Evolutionary conservation across 371 early-diverging fungal genomes (phyloP).

Genomic region (Mucor circinelloides): DNA sequence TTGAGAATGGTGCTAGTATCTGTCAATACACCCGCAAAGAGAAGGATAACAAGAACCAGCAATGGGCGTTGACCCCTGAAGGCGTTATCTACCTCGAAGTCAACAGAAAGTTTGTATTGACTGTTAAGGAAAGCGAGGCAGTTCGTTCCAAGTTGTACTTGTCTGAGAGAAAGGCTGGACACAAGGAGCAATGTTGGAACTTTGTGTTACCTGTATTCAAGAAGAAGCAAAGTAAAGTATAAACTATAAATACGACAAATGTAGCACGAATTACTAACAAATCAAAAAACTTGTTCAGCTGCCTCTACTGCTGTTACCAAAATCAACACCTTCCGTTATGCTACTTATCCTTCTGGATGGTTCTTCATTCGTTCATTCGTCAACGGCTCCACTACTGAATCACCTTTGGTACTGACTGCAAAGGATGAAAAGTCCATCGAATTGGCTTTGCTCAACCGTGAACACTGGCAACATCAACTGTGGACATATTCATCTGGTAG

Average conservation of each 20-base stretch:
- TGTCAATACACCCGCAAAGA: slow-evolving; percentile 48
- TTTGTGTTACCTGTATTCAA: slow-evolving; percentile 54
- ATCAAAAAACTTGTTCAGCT: not conserved
- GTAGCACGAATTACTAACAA: not conserved
- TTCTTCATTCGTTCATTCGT: slow-evolving; percentile 44
- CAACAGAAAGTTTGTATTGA: slow-evolving; percentile 31
- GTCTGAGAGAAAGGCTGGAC: slow-evolving; percentile 27
- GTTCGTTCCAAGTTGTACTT: slow-evolving; percentile 28
- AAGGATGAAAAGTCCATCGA: slow-evolving; percentile 27
- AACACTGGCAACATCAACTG: slow-evolving; percentile 49
- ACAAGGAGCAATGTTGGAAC: slow-evolving; percentile 52
- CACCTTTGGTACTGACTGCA: slow-evolving; percentile 42
- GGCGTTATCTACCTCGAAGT: slow-evolving; percentile 35
- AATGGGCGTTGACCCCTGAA: slow-evolving; percentile 43
- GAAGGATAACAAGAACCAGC: slow-evolving; percentile 36
- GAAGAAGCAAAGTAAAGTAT: slow-evolving; percentile 38
- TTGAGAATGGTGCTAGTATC: slow-evolving; percentile 33
- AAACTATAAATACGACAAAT: not conserved
- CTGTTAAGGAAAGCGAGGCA: slow-evolving; percentile 32
- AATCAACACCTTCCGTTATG: slow-evolving; percentile 38
- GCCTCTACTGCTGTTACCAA: slow-evolving; percentile 21
- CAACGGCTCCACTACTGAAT: slow-evolving; percentile 35
- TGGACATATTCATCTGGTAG: slow-evolving; percentile 55
- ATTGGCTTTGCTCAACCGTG: slow-evolving; percentile 27
- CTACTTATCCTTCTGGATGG: slow-evolving; percentile 46